Base-by-base conservation (phyloP, 441 rosid genomes). In the Dalechampia spathulata region DNA sequence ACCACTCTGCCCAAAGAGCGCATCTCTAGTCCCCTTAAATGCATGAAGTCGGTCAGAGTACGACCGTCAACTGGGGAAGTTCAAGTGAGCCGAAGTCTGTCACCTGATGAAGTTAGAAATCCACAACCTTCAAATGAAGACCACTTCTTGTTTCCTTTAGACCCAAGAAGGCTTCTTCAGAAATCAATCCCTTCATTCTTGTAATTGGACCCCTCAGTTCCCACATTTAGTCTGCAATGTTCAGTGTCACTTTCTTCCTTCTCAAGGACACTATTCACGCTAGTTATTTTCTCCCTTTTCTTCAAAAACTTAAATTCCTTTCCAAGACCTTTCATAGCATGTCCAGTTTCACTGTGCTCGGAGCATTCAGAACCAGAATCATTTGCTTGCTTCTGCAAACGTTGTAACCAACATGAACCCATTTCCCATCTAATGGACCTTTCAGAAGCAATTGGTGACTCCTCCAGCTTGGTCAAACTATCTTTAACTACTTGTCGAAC, bases 1-100 rank as follows among this genome's bases (percentile, higher is more conserved):
- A 83, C 90, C 81, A 83, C 78, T 30, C 53, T 57, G 58, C 84
- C 81, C 70, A 83, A 67, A 51, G 84, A 80, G 45, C 45, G 69
- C 76, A 83, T 78, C 65, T 80, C 77, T 54, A 83, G 61, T 61
- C 85, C 90, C 70, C 86, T 80, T 60, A 80, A 70, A 76, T 80
- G 90, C 90, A 80, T 75, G 66, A 83, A 80, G 63, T 83, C 86
- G 0, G 86, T 80, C 48, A 83, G 72, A 0, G 90, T 72, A 55
- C 71, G 80, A 27, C 90, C 86, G 70, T 80, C 90, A 67, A 80
- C 86, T 0, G 86, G 85, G 41, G 89, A 83, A 80, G 89, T 62
- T 80, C 83, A 27, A 83, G 77, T 3, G 80, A 83, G 26, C 82
- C 83, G 26, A 83, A 80, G 60, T 83, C 89, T 49, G 80, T 61